phyloP scores from a whole-genome alignment of 2,329 filamentous ascomycete species.

The Endoconidiophora laricicola region DNA sequence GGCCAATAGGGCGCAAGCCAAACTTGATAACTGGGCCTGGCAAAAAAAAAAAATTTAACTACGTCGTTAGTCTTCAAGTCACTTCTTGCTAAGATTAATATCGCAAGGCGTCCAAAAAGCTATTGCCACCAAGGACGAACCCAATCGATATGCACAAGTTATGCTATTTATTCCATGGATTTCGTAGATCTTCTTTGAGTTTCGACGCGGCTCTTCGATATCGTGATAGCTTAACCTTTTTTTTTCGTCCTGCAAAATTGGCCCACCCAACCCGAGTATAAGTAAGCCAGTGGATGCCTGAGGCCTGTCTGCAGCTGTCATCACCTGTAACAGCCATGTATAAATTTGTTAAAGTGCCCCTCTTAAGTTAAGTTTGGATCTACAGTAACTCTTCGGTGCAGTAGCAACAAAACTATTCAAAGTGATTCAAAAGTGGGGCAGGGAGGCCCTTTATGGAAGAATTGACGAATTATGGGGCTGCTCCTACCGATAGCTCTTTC shows the following conservation, averaged over 20 bases:
- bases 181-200: conserved; percentile 11
- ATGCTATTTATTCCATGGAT: neutral
- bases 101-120: neutral
- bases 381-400: neutral
- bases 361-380: neutral
- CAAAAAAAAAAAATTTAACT: neutral
- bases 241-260: neutral
- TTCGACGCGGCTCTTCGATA: conserved; percentile 8
- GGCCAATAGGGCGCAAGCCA: neutral
- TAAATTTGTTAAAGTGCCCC: neutral
- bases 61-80: neutral
- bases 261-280: neutral
- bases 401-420: neutral
- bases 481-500: too few species aligned
- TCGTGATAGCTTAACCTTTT: conserved; percentile 11
- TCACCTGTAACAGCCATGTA: neutral
- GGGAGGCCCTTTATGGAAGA: too few species aligned
- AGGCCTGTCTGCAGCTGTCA: neutral
- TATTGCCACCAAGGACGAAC: too few species aligned
- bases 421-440: too few species aligned
- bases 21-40: neutral
- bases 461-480: too few species aligned
- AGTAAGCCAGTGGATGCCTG: neutral
- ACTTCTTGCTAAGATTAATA: neutral
- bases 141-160: too few species aligned